Conservation (phyloP, 2,329 filamentous ascomycete species). For the Exophiala spinifera region DNA sequence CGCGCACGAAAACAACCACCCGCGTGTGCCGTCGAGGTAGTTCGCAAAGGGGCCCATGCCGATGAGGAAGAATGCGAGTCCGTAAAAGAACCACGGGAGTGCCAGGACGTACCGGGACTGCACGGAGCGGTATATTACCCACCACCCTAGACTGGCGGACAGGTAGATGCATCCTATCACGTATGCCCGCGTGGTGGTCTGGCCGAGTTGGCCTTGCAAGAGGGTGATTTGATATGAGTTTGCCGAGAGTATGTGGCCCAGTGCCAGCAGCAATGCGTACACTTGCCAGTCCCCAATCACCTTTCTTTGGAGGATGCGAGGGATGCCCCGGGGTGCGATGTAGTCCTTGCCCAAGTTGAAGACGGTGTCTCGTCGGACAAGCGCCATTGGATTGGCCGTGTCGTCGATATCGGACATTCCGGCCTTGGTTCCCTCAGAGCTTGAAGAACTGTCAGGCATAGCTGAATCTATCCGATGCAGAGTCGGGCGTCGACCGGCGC, state of each 20-base stretch:
- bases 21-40: slow-evolving; percentile 32
- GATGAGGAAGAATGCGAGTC: slow-evolving; percentile 60
- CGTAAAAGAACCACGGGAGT: slow-evolving; percentile 62
- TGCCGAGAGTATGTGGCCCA: slow-evolving; percentile 62
- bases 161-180: slow-evolving; percentile 60
- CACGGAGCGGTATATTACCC: slow-evolving; percentile 58
- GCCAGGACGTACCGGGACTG: slow-evolving; percentile 57
- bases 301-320: slow-evolving; percentile 43
- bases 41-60: slow-evolving; percentile 56
- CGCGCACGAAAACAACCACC: slow-evolving; percentile 59
- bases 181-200: slow-evolving; percentile 59
- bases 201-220: slow-evolving; percentile 59
- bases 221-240: slow-evolving; percentile 68
- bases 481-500: background rate
- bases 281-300: slow-evolving; percentile 62
- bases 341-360: slow-evolving; percentile 58
- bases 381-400: slow-evolving; percentile 40
- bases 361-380: slow-evolving; percentile 39
- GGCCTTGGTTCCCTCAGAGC: too few species aligned
- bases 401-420: slow-evolving; percentile 25
- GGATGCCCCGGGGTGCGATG: slow-evolving; percentile 50
- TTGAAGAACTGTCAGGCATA: too few species aligned
- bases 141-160: slow-evolving; percentile 59
- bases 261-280: slow-evolving; percentile 60
- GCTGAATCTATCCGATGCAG: background rate